Evolutionary conservation across 768 basidiomycete species (phyloP).

Genomic region (Cystofilobasidium bisporidii): DNA sequence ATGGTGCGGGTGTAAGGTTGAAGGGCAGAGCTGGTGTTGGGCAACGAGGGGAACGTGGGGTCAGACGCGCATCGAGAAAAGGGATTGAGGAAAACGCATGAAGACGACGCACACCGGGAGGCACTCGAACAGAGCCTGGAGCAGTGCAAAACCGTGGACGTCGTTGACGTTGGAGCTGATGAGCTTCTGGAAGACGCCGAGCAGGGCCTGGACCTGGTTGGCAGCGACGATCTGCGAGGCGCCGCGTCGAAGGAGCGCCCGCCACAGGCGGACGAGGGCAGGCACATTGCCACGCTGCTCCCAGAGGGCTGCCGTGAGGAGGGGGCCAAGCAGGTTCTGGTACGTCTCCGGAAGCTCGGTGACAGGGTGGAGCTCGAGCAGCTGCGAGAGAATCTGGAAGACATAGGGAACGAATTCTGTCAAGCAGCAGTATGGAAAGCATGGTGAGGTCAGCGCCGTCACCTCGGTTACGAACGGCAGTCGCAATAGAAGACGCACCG

Average conservation of each 20-base stretch:
- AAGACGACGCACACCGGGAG: conserved; percentile 61
- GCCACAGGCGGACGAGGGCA: conserved; percentile 76
- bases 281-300: conserved; percentile 90
- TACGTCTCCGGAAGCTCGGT: conserved; percentile 61
- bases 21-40: conserved; percentile 49
- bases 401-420: conserved; percentile 93
- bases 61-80: background rate
- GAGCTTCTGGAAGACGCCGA: conserved; percentile 86
- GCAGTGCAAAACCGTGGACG: conserved; percentile 77
- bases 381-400: conserved; percentile 92
- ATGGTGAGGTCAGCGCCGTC: conserved; percentile 1
- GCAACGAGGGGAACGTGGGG: background rate
- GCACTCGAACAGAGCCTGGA: conserved; percentile 63
- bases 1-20: conserved; percentile 62
- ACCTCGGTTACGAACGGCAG: background rate
- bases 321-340: conserved; percentile 63
- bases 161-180: conserved; percentile 82
- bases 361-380: conserved; percentile 69
- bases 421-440: background rate
- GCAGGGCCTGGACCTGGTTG: conserved; percentile 64
- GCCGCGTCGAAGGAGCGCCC: conserved; percentile 70
- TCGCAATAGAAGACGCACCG: conserved; percentile 47
- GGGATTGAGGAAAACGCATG: background rate
- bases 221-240: conserved; percentile 55
- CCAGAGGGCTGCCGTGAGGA: conserved; percentile 80